Percentiles rank a stretch among this genome's conserved stretches.
These are phyloP conservation scores for Mentha longifolia DNA, from an alignment of 257 asterid species.

Conservation along the genomic window DNA sequence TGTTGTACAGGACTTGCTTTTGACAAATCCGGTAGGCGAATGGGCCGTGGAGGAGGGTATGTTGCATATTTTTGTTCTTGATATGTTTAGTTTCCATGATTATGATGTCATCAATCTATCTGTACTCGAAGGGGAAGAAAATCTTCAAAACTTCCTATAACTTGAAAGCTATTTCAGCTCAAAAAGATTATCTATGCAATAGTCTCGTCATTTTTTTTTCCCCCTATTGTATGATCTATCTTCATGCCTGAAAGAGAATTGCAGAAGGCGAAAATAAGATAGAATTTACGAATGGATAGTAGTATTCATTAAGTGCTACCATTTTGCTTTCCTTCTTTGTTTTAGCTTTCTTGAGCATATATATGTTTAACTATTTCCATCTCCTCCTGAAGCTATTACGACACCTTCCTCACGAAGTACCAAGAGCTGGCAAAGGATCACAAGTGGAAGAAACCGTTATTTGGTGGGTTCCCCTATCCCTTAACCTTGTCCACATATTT, in stretches of 20 bases:
- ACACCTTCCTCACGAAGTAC: constrained; percentile 73
- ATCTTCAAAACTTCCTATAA: constrained; percentile 13
- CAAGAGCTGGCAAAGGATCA: constrained; percentile 64
- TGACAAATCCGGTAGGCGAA: constrained; percentile 88
- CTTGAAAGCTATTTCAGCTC: neutral
- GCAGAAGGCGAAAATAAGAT: no score
- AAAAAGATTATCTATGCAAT: neutral
- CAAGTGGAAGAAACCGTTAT: constrained; percentile 78
- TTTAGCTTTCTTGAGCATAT: neutral
- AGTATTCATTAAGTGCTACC: neutral
- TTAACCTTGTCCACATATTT: neutral
- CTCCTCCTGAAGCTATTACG: constrained; percentile 65
- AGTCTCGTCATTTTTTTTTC: neutral
- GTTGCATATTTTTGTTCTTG: constrained; percentile 31
- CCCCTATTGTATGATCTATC: neutral
- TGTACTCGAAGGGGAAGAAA: neutral
- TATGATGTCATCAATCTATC: neutral
- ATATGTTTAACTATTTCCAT: constrained; percentile 12
- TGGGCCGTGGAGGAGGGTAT: constrained; percentile 99
- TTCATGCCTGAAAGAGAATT: neutral
- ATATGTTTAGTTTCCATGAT: neutral
- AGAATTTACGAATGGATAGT: no score
- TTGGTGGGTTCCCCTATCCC: constrained; percentile 45
- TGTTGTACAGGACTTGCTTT: constrained; percentile 78
- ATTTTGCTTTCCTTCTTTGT: neutral